Conservation (phyloP, 805 yeast species). For the Sungouiella thailandica region DNA sequence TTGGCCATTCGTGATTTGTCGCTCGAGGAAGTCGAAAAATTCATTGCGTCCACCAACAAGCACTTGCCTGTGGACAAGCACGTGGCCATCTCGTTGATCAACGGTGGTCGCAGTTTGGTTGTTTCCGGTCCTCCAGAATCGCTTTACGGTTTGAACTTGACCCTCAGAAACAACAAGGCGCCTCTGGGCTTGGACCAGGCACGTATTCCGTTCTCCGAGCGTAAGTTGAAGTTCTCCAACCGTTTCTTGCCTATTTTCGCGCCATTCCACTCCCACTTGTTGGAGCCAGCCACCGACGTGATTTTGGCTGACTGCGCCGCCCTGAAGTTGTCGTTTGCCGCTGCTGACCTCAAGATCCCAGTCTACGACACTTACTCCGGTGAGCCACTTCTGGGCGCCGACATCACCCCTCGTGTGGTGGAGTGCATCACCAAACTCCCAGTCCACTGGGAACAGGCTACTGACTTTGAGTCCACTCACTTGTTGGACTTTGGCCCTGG, state of each 20-base stretch:
- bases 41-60: conserved; percentile 81
- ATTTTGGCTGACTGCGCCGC: conserved; percentile 56
- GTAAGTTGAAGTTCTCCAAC: conserved; percentile 90
- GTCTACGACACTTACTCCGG: conserved; percentile 91
- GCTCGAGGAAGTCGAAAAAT: conserved; percentile 69
- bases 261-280: conserved; percentile 92
- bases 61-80: conserved; percentile 92
- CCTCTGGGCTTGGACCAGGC: conserved; percentile 93
- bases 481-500: conserved; percentile 98
- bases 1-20: conserved; percentile 87
- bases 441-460: conserved; percentile 93
- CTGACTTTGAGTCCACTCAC: conserved; percentile 78
- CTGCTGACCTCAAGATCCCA: conserved; percentile 65
- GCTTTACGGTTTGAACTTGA: conserved; percentile 87
- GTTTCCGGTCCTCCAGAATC: conserved; percentile 98
- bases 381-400: conserved; percentile 58
- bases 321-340: conserved; percentile 52
- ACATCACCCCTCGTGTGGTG: conserved; percentile 63
- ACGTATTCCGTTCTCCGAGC: conserved; percentile 87
- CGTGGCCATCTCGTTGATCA: conserved; percentile 82
- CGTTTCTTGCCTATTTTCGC: conserved; percentile 93
- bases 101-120: conserved; percentile 94
- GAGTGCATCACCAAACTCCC: conserved; percentile 83
- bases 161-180: conserved; percentile 91
- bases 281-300: conserved; percentile 63